These are phyloP conservation scores for Paspalum vaginatum DNA, from an alignment of 176 grass and related monocot genomes.

Conservation along the genomic window DNA sequence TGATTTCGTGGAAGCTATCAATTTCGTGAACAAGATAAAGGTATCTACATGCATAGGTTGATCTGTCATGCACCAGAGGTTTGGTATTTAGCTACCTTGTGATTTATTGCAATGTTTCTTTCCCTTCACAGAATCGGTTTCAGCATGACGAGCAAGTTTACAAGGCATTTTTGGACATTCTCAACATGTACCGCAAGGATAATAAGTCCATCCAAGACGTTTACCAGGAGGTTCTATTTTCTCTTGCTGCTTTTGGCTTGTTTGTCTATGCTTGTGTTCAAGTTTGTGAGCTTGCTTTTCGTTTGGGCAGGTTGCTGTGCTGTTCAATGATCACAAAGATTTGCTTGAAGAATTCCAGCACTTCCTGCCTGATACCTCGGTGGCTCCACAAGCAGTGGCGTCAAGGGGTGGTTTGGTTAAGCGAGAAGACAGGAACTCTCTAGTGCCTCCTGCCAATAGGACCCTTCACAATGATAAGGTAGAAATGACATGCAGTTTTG, in stretches of 20 bases:
- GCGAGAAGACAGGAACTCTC: slow-evolving; percentile 67
- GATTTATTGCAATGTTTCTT: slow-evolving; percentile 6
- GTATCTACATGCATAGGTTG: slow-evolving; percentile 31
- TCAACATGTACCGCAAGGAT: slow-evolving; percentile 99
- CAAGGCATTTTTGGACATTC: slow-evolving; percentile 97
- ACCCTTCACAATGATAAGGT: slow-evolving; percentile 76
- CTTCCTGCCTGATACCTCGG: slow-evolving; percentile 90
- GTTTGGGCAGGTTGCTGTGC: slow-evolving; percentile 68
- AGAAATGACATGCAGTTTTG: slow-evolving; percentile 2
- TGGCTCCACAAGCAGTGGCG: slow-evolving; percentile 51
- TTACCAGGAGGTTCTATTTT: slow-evolving; percentile 79
- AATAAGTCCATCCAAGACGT: slow-evolving; percentile 98
- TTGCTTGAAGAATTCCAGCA: slow-evolving; percentile 95
- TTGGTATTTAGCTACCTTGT: not conserved
- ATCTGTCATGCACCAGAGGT: slow-evolving; percentile 7
- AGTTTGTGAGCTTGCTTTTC: slow-evolving; percentile 23
- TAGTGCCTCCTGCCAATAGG: slow-evolving; percentile 61
- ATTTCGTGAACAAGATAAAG: slow-evolving; percentile 99
- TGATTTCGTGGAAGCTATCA: slow-evolving; percentile 97
- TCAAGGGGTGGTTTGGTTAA: slow-evolving; percentile 58
- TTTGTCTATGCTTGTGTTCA: not conserved
- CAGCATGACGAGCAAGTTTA: slow-evolving; percentile 91
- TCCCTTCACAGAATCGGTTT: slow-evolving; percentile 76
- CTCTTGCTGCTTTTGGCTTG: not conserved
- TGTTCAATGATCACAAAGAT: slow-evolving; percentile 88